A percentile compares a stretch with the other conserved stretches of the same genome.
phyloP scores from a whole-genome alignment of 1,284 basidiomycete species.

The Malassezia pachydermatis region DNA sequence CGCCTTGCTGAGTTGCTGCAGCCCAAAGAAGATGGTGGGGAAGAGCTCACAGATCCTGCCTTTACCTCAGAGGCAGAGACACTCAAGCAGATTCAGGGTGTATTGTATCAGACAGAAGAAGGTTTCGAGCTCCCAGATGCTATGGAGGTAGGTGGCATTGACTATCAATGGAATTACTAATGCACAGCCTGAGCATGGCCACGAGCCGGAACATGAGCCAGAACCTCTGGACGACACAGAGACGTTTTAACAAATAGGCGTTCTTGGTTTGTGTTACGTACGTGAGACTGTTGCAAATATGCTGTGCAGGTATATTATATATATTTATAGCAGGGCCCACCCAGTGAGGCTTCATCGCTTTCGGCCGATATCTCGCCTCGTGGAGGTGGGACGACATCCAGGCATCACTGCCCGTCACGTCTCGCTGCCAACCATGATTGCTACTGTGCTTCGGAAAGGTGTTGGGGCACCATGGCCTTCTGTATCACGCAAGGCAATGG shows the following conservation, averaged over 20 bases:
- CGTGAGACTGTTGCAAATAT: no score
- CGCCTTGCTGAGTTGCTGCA: conserved; percentile 34
- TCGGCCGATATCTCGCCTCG: no score
- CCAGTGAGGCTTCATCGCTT: no score
- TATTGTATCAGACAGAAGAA: conserved; percentile 79
- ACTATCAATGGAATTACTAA: no score
- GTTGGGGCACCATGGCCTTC: not conserved
- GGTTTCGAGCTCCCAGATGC: conserved; percentile 46
- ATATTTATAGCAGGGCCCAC: no score
- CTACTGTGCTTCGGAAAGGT: conserved; percentile 6
- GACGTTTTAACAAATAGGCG: conserved; percentile 15
- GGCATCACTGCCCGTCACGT: not conserved
- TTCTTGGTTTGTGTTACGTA: no score
- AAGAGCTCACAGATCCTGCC: conserved; percentile 13
- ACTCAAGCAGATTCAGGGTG: conserved; percentile 76
- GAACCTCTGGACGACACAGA: conserved; percentile 16
- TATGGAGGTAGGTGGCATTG: conserved; percentile 13
- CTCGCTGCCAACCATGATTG: conserved; percentile 9
- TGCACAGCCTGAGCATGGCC: not conserved
- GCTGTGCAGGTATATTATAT: no score
- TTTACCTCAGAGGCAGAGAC: conserved; percentile 56
- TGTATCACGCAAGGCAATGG: not conserved
- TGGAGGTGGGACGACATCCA: not conserved
- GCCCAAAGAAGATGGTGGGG: conserved; percentile 2
- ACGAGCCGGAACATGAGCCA: no score